Conservation (phyloP, 768 basidiomycete species). For the Tylopilus sp. region DNA sequence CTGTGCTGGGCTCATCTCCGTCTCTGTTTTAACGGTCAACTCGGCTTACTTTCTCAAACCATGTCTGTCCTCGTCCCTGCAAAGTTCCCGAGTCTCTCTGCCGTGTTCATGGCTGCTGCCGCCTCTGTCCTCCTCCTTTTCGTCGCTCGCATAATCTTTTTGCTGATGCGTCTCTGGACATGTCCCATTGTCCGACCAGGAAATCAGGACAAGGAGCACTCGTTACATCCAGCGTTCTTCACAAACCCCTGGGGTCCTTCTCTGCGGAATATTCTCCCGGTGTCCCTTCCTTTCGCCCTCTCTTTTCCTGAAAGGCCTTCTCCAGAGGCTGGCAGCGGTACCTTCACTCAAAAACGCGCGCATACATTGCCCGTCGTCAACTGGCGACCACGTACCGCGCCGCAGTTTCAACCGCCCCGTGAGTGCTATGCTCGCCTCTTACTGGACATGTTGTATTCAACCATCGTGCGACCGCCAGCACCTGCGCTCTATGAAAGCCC, state of each 20-base stretch:
- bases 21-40: constrained; percentile 19
- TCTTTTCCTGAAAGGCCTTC: constrained; percentile 20
- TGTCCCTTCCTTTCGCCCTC: constrained; percentile 27
- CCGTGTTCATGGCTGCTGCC: constrained; percentile 31
- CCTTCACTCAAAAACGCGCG: constrained; percentile 9
- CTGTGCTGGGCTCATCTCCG: constrained; percentile 26
- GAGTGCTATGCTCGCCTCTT: constrained; percentile 9
- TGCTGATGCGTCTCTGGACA: constrained; percentile 26
- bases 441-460: background rate
- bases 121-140: constrained; percentile 28
- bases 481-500: constrained; percentile 42
- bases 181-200: constrained; percentile 16
- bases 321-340: constrained; percentile 5
- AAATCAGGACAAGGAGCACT: constrained; percentile 14
- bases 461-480: constrained; percentile 26
- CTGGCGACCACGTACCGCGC: constrained; percentile 22
- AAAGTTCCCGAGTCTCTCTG: constrained; percentile 27
- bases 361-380: constrained; percentile 16
- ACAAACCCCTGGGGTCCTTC: constrained; percentile 16
- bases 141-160: constrained; percentile 29
- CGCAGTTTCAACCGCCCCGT: constrained; percentile 32
- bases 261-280: constrained; percentile 27
- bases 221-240: background rate
- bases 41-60: background rate
- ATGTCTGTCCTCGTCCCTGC: constrained; percentile 33